phyloP scores from a whole-genome alignment of 1,284 basidiomycete genomes.

The Rhodofomes roseus region DNA sequence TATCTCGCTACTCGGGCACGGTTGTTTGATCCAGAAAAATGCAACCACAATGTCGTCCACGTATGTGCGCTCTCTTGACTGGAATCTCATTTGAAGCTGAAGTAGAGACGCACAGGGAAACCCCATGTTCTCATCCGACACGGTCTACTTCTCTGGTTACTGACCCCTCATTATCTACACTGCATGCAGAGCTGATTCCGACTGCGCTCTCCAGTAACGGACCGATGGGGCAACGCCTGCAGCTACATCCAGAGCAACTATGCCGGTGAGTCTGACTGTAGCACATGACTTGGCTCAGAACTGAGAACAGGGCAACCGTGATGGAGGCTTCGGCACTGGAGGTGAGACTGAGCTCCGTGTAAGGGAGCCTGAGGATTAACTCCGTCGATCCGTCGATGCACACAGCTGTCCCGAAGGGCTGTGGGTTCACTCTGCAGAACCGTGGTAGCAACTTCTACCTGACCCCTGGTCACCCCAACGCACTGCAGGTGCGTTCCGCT shows the following conservation, averaged over 20 bases:
- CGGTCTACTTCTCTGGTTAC: slow-evolving; percentile 86
- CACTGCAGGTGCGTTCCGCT: slow-evolving; percentile 46
- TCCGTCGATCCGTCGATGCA: too few species aligned
- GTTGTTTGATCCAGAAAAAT: slow-evolving; percentile 69
- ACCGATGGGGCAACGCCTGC: slow-evolving; percentile 91
- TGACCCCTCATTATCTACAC: background rate
- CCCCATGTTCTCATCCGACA: slow-evolving; percentile 83
- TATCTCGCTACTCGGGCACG: slow-evolving; percentile 82
- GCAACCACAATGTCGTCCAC: slow-evolving; percentile 66
- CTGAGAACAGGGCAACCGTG: background rate
- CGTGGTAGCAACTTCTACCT: slow-evolving; percentile 85
- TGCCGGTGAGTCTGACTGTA: slow-evolving; percentile 45
- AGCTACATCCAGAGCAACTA: slow-evolving; percentile 96
- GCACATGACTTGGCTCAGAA: background rate
- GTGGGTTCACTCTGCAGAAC: slow-evolving; percentile 96
- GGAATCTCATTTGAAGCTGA: background rate
- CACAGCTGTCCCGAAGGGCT: slow-evolving; percentile 84
- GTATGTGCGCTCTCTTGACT: slow-evolving; percentile 33
- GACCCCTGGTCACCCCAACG: slow-evolving; percentile 81
- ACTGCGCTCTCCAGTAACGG: slow-evolving; percentile 50
- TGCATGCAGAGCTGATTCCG: background rate
- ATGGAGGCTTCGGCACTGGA: slow-evolving; percentile 70
- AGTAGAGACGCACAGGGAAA: slow-evolving; percentile 50
- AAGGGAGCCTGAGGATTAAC: background rate
- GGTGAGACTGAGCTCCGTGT: slow-evolving; percentile 35